Percentiles rank a stretch among this genome's conserved stretches.
phyloP scores from a whole-genome alignment of 148 eudicot species.

The Gaultheria prostrata region DNA sequence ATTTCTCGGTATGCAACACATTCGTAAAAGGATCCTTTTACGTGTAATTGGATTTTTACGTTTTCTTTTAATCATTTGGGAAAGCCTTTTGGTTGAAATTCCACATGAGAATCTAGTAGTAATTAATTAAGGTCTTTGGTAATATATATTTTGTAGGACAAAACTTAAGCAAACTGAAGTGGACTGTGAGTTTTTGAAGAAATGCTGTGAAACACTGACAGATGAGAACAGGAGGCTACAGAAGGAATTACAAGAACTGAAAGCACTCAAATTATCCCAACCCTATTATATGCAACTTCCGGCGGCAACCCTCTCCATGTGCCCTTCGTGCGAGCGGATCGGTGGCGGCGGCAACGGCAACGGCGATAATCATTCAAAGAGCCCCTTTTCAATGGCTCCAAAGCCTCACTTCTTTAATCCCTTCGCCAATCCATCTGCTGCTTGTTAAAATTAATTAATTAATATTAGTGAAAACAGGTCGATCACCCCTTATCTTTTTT shows the following conservation, averaged over 20 bases:
- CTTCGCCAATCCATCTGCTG: conserved; percentile 45
- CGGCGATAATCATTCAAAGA: conserved; percentile 20
- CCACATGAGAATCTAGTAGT: background rate
- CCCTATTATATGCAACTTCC: conserved; percentile 70
- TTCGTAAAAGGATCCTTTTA: no score
- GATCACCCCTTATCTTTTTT: conserved; percentile 17
- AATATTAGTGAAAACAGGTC: background rate
- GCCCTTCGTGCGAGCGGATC: conserved; percentile 77
- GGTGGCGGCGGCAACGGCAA: conserved; percentile 12
- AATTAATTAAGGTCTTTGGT: background rate
- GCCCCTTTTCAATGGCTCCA: conserved; percentile 31
- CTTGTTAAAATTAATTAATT: conserved; percentile 27
- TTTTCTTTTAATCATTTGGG: background rate
- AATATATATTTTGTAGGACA: conserved; percentile 29
- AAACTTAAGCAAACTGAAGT: conserved; percentile 75
- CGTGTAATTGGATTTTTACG: no score
- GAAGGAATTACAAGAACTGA: conserved; percentile 69
- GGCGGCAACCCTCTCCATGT: conserved; percentile 70
- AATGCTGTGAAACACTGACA: conserved; percentile 62
- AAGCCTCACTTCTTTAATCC: conserved; percentile 43
- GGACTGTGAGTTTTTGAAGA: conserved; percentile 79
- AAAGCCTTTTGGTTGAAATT: background rate
- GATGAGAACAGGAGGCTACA: conserved; percentile 77
- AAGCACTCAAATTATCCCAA: conserved; percentile 43
- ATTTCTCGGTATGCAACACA: no score